Conservation (phyloP, 208 protist genomes). For the Leishmania major region DNA sequence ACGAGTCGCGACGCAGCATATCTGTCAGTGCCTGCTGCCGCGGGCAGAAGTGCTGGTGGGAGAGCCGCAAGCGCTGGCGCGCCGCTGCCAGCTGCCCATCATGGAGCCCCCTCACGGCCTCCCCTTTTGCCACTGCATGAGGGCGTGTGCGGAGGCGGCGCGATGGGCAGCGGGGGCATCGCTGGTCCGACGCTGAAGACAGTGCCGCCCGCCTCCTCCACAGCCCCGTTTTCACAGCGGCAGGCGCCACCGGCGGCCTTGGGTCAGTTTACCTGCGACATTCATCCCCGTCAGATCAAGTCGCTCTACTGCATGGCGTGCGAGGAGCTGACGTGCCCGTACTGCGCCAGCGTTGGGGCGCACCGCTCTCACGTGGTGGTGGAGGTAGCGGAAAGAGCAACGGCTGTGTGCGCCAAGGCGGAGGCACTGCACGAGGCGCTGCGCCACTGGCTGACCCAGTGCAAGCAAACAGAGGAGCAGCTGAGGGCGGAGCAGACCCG, state of each 20-base stretch:
- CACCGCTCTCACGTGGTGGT: constrained; percentile 59
- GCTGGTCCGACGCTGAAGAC: neutral
- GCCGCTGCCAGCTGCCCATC: no score
- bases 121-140: neutral
- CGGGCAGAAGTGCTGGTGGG: no score
- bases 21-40: neutral
- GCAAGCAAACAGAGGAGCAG: constrained; percentile 33
- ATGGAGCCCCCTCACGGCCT: neutral
- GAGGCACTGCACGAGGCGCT: constrained; percentile 54
- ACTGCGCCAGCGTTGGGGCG: constrained; percentile 67
- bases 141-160: neutral
- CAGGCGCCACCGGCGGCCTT: constrained; percentile 14
- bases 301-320: constrained; percentile 64
- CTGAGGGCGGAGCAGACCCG: constrained; percentile 41
- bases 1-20: neutral
- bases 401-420: constrained; percentile 28
- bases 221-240: neutral
- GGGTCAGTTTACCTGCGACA: constrained; percentile 42
- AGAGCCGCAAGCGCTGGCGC: neutral
- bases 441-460: constrained; percentile 47
- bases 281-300: constrained; percentile 43
- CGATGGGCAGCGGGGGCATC: neutral
- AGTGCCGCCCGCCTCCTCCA: neutral
- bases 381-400: constrained; percentile 35
- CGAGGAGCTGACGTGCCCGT: constrained; percentile 59